These are phyloP conservation scores for Coemansia sp. DNA, from an alignment of 371 early-diverging fungal genomes.

Conservation along the genomic window DNA sequence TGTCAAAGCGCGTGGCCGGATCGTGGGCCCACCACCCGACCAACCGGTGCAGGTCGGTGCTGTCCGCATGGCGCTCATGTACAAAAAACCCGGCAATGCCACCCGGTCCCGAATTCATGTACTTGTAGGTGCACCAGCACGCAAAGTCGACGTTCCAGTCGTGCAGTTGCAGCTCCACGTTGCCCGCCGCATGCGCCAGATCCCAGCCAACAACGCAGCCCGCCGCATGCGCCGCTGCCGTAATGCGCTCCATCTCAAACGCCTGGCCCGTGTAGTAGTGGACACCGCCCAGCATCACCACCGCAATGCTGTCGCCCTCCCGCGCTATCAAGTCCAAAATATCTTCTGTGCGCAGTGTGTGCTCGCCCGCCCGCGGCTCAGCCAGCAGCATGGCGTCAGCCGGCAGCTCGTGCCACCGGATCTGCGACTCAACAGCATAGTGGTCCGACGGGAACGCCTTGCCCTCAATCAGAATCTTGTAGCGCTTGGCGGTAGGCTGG, in stretches of 20 bases:
- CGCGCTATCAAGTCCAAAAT: slow-evolving; percentile 73
- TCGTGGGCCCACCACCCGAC: slow-evolving; percentile 97
- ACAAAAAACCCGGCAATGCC: slow-evolving; percentile 89
- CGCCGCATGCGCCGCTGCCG: slow-evolving; percentile 76
- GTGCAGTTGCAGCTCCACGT: slow-evolving; percentile 83
- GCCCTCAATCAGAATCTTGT: slow-evolving; percentile 88
- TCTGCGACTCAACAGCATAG: slow-evolving; percentile 89
- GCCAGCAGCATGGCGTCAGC: slow-evolving; percentile 68
- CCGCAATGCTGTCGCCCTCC: slow-evolving; percentile 75
- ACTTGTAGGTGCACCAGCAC: slow-evolving; percentile 98
- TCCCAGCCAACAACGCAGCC: slow-evolving; percentile 95
- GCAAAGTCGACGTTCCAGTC: slow-evolving; percentile 98
- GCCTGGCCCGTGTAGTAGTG: slow-evolving; percentile 96
- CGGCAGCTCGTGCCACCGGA: slow-evolving; percentile 79
- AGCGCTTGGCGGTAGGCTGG: slow-evolving; percentile 70
- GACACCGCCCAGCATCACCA: slow-evolving; percentile 89
- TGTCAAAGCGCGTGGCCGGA: slow-evolving; percentile 74
- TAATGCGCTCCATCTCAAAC: slow-evolving; percentile 87
- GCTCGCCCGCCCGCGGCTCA: slow-evolving; percentile 74
- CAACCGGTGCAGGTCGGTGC: slow-evolving; percentile 55
- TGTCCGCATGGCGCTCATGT: slow-evolving; percentile 70
- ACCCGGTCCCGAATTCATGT: slow-evolving; percentile 94
- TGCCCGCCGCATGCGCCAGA: slow-evolving; percentile 95
- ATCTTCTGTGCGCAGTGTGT: slow-evolving; percentile 72
- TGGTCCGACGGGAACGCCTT: slow-evolving; percentile 96